phyloP scores from a whole-genome alignment of 495 filamentous ascomycete genomes.

The Aspergillus baeticus region DNA sequence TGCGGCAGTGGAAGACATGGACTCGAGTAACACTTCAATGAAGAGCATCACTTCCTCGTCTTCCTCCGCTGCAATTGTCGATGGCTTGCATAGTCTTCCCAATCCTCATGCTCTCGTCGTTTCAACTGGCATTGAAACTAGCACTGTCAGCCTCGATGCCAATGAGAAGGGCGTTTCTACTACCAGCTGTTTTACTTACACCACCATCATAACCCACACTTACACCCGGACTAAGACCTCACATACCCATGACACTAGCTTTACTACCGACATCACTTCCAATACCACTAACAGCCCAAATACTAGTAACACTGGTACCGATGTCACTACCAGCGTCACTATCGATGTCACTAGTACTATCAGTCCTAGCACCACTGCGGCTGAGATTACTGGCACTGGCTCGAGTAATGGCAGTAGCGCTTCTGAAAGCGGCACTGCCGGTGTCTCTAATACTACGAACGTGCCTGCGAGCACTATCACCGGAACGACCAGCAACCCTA shows the following conservation, averaged over 20 bases:
- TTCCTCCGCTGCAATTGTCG: neutral
- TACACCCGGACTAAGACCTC: neutral
- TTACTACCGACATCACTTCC: no score
- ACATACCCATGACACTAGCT: neutral
- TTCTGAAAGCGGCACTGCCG: neutral
- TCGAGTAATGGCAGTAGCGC: neutral
- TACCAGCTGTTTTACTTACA: neutral
- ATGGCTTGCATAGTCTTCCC: neutral
- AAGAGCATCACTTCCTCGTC: neutral
- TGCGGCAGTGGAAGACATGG: neutral
- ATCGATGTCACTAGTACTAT: no score
- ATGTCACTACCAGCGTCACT: no score
- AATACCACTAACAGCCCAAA: no score
- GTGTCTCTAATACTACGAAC: no score
- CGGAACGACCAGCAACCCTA: neutral
- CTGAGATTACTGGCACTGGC: neutral
- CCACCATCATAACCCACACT: neutral
- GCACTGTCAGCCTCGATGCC: neutral
- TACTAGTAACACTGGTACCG: no score
- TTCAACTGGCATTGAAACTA: neutral
- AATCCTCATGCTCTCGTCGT: neutral
- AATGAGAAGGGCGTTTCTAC: neutral
- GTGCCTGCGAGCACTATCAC: neutral
- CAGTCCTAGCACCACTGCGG: no score
- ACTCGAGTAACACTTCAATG: neutral